Evolutionary conservation across 257 asterid species (phyloP).

Genomic region (Henckelia pumila): DNA sequence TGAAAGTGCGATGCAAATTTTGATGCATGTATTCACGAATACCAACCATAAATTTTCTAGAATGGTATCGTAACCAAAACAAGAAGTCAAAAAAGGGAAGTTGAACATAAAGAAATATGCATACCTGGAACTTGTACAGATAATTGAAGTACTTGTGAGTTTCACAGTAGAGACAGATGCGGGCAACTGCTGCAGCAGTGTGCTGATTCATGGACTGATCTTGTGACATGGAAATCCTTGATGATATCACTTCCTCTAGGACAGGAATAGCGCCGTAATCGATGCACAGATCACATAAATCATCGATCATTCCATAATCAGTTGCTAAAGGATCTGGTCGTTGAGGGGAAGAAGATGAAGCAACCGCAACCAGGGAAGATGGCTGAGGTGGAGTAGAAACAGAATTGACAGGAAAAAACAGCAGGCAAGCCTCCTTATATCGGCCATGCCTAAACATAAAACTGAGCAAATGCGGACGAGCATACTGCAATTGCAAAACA

Average conservation of each 20-base stretch:
- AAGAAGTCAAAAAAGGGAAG: conserved; percentile 26
- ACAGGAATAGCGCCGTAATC: conserved; percentile 86
- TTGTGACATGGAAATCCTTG: conserved; percentile 49
- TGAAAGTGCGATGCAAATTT: not conserved
- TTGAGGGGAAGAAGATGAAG: conserved; percentile 89
- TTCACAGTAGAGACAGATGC: conserved; percentile 88
- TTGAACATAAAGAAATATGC: conserved; percentile 24
- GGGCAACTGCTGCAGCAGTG: conserved; percentile 83
- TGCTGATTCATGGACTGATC: conserved; percentile 69
- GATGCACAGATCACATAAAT: conserved; percentile 81
- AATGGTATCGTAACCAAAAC: conserved; percentile 16
- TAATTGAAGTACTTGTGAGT: conserved; percentile 87
- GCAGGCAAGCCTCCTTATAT: conserved; percentile 77
- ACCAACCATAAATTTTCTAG: conserved; percentile 6
- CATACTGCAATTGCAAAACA: conserved; percentile 65
- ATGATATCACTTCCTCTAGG: conserved; percentile 78
- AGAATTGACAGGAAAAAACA: conserved; percentile 76
- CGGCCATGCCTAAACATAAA: conserved; percentile 95
- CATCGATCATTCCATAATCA: conserved; percentile 88
- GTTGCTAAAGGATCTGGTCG: conserved; percentile 78
- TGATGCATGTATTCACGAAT: not conserved
- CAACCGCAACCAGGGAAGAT: conserved; percentile 52
- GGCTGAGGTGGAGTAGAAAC: conserved; percentile 71
- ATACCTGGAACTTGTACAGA: conserved; percentile 87
- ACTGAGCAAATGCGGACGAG: conserved; percentile 82